Percentiles rank a stretch among this genome's conserved stretches.
Conservation (phyloP, 768 basidiomycete genomes). For the Tylopilus rubrobrunneus region DNA sequence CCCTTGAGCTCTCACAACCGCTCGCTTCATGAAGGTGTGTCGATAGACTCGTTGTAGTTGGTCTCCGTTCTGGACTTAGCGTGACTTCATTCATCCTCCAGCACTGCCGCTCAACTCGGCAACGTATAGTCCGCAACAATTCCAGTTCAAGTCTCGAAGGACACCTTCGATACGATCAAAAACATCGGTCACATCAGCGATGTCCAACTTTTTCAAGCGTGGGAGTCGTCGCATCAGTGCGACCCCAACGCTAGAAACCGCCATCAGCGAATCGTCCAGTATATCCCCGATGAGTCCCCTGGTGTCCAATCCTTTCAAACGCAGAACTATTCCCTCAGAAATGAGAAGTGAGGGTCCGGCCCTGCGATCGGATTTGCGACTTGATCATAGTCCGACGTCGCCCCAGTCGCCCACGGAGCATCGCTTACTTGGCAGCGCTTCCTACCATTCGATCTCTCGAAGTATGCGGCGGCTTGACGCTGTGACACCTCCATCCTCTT, state of each 20-base stretch:
- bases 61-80: constrained; percentile 1
- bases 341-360: constrained; percentile 29
- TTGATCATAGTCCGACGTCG: constrained; percentile 38
- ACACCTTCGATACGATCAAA: constrained; percentile 53
- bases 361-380: constrained; percentile 34
- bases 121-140: constrained; percentile 26
- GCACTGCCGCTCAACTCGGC: constrained; percentile 17
- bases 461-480: constrained; percentile 43
- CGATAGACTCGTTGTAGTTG: no score
- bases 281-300: constrained; percentile 30
- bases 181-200: constrained; percentile 47
- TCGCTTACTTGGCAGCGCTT: constrained; percentile 18
- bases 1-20: constrained; percentile 43
- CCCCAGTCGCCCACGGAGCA: constrained; percentile 39
- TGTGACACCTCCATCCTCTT: constrained; percentile 56
- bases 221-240: constrained; percentile 35
- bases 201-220: constrained; percentile 51
- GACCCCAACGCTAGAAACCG: constrained; percentile 42
- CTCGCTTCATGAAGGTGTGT: constrained; percentile 15
- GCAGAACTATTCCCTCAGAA: constrained; percentile 43
- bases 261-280: constrained; percentile 42
- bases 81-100: constrained; percentile 5
- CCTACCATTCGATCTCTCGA: constrained; percentile 41
- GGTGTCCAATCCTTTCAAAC: constrained; percentile 34
- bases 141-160: constrained; percentile 34